Conservation (phyloP, 2,329 filamentous ascomycete species). For the Trichoderma atrobrunneum region DNA sequence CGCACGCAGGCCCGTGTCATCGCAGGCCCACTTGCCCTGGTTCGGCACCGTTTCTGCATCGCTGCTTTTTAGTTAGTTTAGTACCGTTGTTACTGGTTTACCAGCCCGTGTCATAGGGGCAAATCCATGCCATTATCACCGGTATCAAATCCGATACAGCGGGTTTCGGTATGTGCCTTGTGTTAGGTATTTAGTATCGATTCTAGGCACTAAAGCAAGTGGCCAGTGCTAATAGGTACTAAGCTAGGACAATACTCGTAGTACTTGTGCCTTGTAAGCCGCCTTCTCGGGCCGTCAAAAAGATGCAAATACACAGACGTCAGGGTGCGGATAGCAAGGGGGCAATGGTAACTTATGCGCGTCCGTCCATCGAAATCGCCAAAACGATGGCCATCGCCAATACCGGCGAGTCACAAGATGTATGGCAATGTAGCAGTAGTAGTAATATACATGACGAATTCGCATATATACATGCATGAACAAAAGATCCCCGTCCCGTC, state of each 20-base stretch:
- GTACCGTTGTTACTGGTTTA: not conserved
- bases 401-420: not conserved
- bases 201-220: not conserved
- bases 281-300: not conserved
- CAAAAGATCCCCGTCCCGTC: slow-evolving; percentile 8
- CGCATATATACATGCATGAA: slow-evolving; percentile 13
- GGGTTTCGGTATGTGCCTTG: not conserved
- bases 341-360: not conserved
- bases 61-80: not conserved
- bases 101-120: not conserved
- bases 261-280: not conserved
- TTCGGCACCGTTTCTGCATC: slow-evolving; percentile 10
- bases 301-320: not conserved
- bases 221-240: not conserved
- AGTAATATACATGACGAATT: slow-evolving; percentile 8
- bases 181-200: not conserved
- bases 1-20: not conserved
- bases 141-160: not conserved
- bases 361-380: not conserved
- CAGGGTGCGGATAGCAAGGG: not conserved
- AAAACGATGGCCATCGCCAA: not conserved
- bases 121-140: not conserved
- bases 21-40: slow-evolving; percentile 6
- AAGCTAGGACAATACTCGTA: not conserved
- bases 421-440: not conserved